Percentiles rank a stretch among this genome's conserved stretches.
Conservation (phyloP, 257 asterid species). For the Galeopsis tetrahit region DNA sequence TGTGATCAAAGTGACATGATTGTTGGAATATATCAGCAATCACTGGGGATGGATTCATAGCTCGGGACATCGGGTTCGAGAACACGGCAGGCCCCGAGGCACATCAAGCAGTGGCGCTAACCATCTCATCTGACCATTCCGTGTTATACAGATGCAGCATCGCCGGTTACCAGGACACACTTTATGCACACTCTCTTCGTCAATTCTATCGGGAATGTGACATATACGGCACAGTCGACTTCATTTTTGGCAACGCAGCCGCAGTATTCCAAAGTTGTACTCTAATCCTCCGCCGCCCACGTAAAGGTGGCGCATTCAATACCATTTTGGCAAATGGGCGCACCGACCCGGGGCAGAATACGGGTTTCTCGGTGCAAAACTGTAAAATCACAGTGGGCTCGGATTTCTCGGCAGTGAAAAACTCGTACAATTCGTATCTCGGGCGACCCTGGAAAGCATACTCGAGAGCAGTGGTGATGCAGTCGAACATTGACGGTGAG, state of each 20-base stretch:
- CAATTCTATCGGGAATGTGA: constrained; percentile 84
- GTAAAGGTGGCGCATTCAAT: constrained; percentile 39
- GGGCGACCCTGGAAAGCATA: constrained; percentile 73
- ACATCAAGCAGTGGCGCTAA: constrained; percentile 65
- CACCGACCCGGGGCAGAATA: constrained; percentile 67
- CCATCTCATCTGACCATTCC: constrained; percentile 60
- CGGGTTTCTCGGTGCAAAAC: constrained; percentile 70
- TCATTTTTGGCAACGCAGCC: constrained; percentile 74
- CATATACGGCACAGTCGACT: constrained; percentile 73
- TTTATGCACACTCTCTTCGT: constrained; percentile 66
- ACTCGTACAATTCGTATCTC: constrained; percentile 44
- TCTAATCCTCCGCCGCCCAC: constrained; percentile 56
- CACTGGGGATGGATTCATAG: constrained; percentile 69
- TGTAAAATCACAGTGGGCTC: constrained; percentile 51
- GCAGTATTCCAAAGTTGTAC: constrained; percentile 70
- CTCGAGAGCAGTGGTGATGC: constrained; percentile 68
- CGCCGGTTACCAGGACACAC: constrained; percentile 69
- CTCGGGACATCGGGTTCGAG: constrained; percentile 71
- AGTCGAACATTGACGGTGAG: constrained; percentile 57
- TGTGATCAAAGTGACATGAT: no score
- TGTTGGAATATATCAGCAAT: constrained; percentile 43
- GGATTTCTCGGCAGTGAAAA: constrained; percentile 39
- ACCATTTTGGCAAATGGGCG: constrained; percentile 70
- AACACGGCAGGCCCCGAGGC: constrained; percentile 67
- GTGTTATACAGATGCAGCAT: constrained; percentile 66